These are phyloP conservation scores for Saksenaea vasiformis DNA, from an alignment of 371 early-diverging fungal genomes.

Conservation along the genomic window DNA sequence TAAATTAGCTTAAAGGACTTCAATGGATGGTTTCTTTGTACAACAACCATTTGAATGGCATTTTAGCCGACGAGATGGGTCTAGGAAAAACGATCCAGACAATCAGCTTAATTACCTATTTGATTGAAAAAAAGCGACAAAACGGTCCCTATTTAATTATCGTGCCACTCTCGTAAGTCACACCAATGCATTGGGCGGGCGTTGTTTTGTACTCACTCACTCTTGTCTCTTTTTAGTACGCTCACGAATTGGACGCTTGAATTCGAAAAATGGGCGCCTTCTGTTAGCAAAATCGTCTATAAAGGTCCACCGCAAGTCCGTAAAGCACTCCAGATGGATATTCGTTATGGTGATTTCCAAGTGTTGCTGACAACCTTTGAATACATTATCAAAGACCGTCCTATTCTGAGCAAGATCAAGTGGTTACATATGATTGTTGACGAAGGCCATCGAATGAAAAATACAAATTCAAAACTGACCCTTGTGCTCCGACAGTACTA, in stretches of 20 bases:
- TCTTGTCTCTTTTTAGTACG: conserved; percentile 47
- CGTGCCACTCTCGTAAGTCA: conserved; percentile 84
- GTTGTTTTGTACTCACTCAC: not conserved
- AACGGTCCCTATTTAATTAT: conserved; percentile 93
- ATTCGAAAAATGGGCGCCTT: conserved; percentile 98
- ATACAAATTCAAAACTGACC: conserved; percentile 88
- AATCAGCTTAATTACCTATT: conserved; percentile 92
- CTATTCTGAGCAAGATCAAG: conserved; percentile 79
- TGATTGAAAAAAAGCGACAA: conserved; percentile 91
- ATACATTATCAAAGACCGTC: conserved; percentile 92
- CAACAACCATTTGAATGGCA: conserved; percentile 96
- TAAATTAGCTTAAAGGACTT: conserved; percentile 85
- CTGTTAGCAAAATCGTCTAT: conserved; percentile 87
- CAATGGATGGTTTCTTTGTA: conserved; percentile 99
- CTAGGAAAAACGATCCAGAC: conserved; percentile 98
- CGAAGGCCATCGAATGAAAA: conserved; percentile 99
- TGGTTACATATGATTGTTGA: conserved; percentile 98
- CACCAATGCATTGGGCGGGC: too few species aligned
- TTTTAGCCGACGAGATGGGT: conserved; percentile 99
- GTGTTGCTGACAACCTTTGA: conserved; percentile 98
- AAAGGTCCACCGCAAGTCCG: conserved; percentile 83
- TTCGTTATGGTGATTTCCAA: conserved; percentile 81
- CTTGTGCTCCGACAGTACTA: conserved; percentile 82
- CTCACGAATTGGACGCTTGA: conserved; percentile 96
- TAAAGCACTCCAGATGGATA: conserved; percentile 69